Percentiles rank a stretch among this genome's conserved stretches.
Evolutionary conservation across 352 stramenopile species (phyloP).

Genomic region (Globisporangium uncinulatum): DNA sequence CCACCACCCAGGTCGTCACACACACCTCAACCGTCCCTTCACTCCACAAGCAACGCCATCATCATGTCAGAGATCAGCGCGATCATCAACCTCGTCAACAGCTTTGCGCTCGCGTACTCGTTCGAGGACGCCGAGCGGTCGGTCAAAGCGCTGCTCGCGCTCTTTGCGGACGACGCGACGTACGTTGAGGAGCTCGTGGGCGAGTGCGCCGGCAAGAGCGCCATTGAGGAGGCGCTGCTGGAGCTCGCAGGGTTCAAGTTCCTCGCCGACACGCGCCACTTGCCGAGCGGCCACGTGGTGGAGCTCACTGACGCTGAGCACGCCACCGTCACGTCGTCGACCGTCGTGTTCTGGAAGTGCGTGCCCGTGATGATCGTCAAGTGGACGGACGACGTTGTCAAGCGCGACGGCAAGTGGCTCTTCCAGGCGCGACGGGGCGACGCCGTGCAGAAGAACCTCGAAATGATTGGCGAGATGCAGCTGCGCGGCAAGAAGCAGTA

Average conservation of each 20-base stretch:
- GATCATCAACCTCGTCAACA: slow-evolving; percentile 85
- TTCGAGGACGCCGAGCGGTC: slow-evolving; percentile 71
- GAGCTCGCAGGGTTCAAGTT: slow-evolving; percentile 76
- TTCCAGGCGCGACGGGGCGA: slow-evolving; percentile 70
- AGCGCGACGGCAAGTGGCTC: slow-evolving; percentile 65
- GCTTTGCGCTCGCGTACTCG: slow-evolving; percentile 73
- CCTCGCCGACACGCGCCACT: slow-evolving; percentile 71
- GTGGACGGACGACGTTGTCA: slow-evolving; percentile 74
- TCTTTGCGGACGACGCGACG: slow-evolving; percentile 68
- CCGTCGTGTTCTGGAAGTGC: slow-evolving; percentile 84
- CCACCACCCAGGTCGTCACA: background rate
- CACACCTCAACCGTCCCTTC: background rate
- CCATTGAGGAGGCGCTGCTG: slow-evolving; percentile 68
- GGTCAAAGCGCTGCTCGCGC: slow-evolving; percentile 52
- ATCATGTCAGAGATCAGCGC: slow-evolving; percentile 62
- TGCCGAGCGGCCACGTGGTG: slow-evolving; percentile 79
- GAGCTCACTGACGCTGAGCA: slow-evolving; percentile 45
- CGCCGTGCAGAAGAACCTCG: slow-evolving; percentile 84
- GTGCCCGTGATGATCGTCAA: slow-evolving; percentile 79
- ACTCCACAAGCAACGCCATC: background rate
- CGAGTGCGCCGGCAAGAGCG: slow-evolving; percentile 45
- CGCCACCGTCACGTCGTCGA: slow-evolving; percentile 54
- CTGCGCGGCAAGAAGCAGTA: slow-evolving; percentile 87
- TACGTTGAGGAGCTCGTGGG: slow-evolving; percentile 79
- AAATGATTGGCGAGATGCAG: slow-evolving; percentile 88